phyloP scores from a whole-genome alignment of 352 stramenopile genomes.

The Pythium sukuiense region DNA sequence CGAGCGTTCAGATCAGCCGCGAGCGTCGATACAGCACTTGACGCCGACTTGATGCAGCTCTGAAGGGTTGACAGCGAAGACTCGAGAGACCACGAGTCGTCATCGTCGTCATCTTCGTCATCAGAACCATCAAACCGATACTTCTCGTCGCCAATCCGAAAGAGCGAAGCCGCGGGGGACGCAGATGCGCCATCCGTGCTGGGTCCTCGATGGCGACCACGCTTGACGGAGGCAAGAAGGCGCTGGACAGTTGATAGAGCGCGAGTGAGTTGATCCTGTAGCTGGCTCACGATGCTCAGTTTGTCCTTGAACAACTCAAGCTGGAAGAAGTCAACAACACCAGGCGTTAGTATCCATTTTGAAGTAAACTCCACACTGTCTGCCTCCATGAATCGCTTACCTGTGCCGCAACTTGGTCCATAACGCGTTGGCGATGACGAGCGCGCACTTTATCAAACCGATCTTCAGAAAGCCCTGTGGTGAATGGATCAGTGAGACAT shows the following conservation, averaged over 20 bases:
- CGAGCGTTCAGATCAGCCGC: conserved; percentile 37
- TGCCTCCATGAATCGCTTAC: conserved; percentile 19
- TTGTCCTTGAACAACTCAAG: conserved; percentile 57
- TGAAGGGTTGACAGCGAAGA: conserved; percentile 23
- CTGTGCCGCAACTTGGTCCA: conserved; percentile 55
- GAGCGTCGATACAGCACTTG: conserved; percentile 26
- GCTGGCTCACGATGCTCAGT: conserved; percentile 49
- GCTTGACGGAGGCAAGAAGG: conserved; percentile 27
- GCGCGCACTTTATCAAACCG: conserved; percentile 59
- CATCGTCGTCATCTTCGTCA: conserved; percentile 26
- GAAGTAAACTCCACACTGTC: not conserved
- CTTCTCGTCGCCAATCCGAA: not conserved
- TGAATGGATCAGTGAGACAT: not conserved
- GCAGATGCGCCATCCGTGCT: not conserved
- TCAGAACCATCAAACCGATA: not conserved
- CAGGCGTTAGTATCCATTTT: not conserved
- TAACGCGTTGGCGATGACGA: conserved; percentile 50
- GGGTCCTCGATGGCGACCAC: not conserved
- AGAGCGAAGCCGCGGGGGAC: not conserved
- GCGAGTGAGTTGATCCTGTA: conserved; percentile 49
- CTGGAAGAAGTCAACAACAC: conserved; percentile 9
- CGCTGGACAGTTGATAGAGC: conserved; percentile 39
- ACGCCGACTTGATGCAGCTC: conserved; percentile 25
- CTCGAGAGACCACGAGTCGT: conserved; percentile 23
- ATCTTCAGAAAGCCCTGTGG: conserved; percentile 60